phyloP scores from a whole-genome alignment of 1,139 yeast species.

The Chernovozyma aurita region DNA sequence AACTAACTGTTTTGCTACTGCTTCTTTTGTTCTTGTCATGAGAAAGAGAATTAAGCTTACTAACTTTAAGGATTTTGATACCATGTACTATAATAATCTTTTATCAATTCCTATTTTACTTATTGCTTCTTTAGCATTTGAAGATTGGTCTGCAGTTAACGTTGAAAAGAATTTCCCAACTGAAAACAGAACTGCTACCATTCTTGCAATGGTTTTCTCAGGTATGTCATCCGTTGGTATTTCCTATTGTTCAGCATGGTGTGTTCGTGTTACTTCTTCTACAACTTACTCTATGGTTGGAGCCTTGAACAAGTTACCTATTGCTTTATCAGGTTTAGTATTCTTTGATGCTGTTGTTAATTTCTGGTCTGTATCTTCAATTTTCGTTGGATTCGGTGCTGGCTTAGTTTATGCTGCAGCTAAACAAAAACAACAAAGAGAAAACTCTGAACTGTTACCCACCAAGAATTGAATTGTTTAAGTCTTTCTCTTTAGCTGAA shows the following conservation, averaged over 20 bases:
- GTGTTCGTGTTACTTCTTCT: slow-evolving; percentile 97
- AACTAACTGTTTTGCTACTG: slow-evolving; percentile 87
- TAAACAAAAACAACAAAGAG: slow-evolving; percentile 64
- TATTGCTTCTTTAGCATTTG: slow-evolving; percentile 68
- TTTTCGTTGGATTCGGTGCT: slow-evolving; percentile 86
- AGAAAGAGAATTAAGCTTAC: slow-evolving; percentile 96
- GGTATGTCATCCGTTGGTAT: slow-evolving; percentile 95
- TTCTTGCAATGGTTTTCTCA: slow-evolving; percentile 81
- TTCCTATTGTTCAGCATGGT: slow-evolving; percentile 98
- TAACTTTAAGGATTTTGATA: slow-evolving; percentile 95
- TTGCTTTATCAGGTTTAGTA: slow-evolving; percentile 88
- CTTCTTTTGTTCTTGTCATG: slow-evolving; percentile 89
- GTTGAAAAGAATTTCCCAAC: slow-evolving; percentile 73
- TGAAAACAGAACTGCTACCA: slow-evolving; percentile 60
- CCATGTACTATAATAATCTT: slow-evolving; percentile 96
- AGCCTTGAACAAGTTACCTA: slow-evolving; percentile 95
- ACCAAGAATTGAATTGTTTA: slow-evolving; percentile 12
- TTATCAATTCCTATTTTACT: slow-evolving; percentile 86
- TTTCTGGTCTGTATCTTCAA: slow-evolving; percentile 86
- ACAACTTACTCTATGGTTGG: slow-evolving; percentile 99
- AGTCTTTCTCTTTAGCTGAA: background rate
- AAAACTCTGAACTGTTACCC: slow-evolving; percentile 42
- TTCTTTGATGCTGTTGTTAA: slow-evolving; percentile 95
- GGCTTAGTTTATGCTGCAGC: slow-evolving; percentile 95
- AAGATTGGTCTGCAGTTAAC: slow-evolving; percentile 89